Base-by-base conservation (phyloP, 148 eudicot species). In the Vaccinium macrocarpon region DNA sequence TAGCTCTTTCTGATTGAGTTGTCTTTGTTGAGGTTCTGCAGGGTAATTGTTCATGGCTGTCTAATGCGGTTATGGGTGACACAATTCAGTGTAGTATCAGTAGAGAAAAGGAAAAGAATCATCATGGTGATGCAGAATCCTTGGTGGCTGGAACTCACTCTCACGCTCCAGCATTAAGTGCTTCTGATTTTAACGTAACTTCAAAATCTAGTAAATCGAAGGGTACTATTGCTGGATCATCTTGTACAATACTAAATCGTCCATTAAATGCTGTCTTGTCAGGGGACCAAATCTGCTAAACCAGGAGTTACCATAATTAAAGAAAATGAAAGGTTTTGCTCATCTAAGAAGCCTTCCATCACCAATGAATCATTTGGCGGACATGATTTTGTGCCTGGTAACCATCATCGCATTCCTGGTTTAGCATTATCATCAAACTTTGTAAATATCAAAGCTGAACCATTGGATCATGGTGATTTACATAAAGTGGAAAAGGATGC, bases 361-460 rank as follows among this genome's bases (percentile, higher is more conserved):
- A 66, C 57, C 21, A 72, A 78, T 46, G 49, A 79, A 66, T 59
- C 83, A 83, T 79, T 83, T 81, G 83, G 85, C 80, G 68, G 81
- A 64, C 87, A 84, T 77, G 81, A 81, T 82, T 76, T 16, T 75
- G 35, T 82, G 56, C 77, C 83, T 73, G 81, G 80, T 87, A 78
- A 81, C 46, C 73, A 68, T 82, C 76, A 50, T 68, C 27, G 78
- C 80, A 46, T 70, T 76, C 80, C 23, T n/a, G 81, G 81, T 87
- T 79, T 89, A 82, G 85, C 82, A 48, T 51, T 83, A 61, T 57
- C 84, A 18, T 42, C 87, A 84, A 84, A 84, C 81, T 61, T 82
- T 79, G 74, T 80, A 48, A 84, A 82, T 81, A 87, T 94, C 56
- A 97, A 95, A 87, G 81, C 68, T 84, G 96, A 95, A 85, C 92